A percentile compares a stretch with the other conserved stretches of the same genome.
phyloP scores from a whole-genome alignment of 75 land plant species.

The Pseudotsuga menziesii region DNA sequence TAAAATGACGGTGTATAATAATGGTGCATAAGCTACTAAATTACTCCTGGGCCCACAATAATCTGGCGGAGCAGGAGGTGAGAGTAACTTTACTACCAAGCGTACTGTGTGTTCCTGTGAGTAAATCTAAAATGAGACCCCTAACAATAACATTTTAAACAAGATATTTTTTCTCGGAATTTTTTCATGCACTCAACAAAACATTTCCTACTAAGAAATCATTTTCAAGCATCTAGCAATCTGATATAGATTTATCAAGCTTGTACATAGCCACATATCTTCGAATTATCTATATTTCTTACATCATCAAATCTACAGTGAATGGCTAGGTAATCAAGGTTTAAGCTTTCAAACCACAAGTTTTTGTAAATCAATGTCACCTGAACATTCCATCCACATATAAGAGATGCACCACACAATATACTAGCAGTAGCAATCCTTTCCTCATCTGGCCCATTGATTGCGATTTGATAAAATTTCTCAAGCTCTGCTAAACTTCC shows the following conservation, averaged over 20 bases:
- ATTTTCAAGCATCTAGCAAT: not conserved
- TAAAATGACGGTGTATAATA: constrained; percentile 41
- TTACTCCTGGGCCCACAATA: constrained; percentile 31
- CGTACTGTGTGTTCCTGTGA: constrained; percentile 60
- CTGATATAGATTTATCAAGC: not conserved
- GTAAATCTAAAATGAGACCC: not conserved
- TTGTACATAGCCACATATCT: not conserved
- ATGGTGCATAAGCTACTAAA: constrained; percentile 39
- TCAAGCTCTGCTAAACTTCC: too few relatives aligned
- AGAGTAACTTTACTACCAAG: constrained; percentile 44
- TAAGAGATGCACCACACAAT: constrained; percentile 77
- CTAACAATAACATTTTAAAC: not conserved
- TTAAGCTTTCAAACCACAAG: not conserved
- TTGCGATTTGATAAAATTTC: constrained; percentile 58
- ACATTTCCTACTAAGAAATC: not conserved
- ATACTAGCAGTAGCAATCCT: constrained; percentile 68
- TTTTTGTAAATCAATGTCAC: constrained; percentile 18
- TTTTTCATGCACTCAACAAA: not conserved
- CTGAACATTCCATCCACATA: constrained; percentile 83
- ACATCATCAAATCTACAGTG: not conserved
- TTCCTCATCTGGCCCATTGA: constrained; percentile 71
- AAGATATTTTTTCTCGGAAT: not conserved
- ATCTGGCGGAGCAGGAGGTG: constrained; percentile 43
- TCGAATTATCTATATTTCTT: not conserved
- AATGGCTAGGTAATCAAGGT: not conserved